Percentiles rank a stretch among this genome's conserved stretches.
Conservation (phyloP, 2,329 filamentous ascomycete species). For the Apiospora phragmitis region DNA sequence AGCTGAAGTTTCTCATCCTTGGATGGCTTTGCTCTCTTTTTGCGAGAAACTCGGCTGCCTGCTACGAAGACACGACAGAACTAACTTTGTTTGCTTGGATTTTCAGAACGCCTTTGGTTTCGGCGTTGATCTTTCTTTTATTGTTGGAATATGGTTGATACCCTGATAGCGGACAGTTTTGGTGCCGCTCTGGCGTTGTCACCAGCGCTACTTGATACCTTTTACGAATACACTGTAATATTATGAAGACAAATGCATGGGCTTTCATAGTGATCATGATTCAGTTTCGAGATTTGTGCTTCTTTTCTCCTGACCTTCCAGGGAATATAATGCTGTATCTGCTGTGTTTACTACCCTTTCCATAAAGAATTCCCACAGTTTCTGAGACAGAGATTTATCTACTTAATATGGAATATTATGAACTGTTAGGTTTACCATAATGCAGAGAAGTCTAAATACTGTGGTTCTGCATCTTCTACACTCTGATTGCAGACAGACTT, state of each 20-base stretch:
- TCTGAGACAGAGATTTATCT: neutral
- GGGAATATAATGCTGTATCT: too few relatives aligned
- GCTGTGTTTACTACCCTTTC: neutral
- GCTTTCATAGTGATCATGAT: neutral
- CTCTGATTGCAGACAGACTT: too few relatives aligned
- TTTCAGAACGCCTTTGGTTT: neutral
- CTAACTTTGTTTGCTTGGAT: neutral
- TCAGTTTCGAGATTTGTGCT: rapidly evolving
- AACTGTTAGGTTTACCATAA: too few relatives aligned
- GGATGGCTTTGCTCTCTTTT: neutral
- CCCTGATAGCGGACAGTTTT: neutral
- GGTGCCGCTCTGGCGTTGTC: neutral
- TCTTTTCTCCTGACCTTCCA: neutral
- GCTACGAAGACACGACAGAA: neutral
- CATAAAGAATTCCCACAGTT: rapidly evolving
- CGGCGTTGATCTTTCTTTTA: neutral
- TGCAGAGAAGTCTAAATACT: too few relatives aligned
- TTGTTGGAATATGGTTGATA: neutral
- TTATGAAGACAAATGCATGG: neutral
- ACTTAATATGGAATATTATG: too few relatives aligned
- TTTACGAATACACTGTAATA: neutral
- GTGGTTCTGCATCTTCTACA: too few relatives aligned
- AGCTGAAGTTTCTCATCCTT: too few relatives aligned
- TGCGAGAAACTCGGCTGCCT: neutral
- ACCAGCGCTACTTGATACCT: neutral